A percentile compares a stretch with the other conserved stretches of the same genome.
These are phyloP conservation scores for Leccinum subrobustum DNA, from an alignment of 1,284 basidiomycete species.

Conservation along the genomic window DNA sequence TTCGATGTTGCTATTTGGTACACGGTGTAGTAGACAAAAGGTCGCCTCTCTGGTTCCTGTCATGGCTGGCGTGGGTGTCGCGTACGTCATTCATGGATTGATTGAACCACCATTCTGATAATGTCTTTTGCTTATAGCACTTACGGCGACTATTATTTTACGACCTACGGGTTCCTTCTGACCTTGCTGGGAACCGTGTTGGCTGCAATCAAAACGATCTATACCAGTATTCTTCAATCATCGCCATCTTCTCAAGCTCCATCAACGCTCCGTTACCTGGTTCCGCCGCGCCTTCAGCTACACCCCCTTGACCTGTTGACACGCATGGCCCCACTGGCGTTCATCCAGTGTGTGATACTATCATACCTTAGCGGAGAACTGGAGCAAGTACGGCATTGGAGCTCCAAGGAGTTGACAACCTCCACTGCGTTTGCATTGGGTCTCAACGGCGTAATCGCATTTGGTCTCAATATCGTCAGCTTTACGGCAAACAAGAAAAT, in stretches of 20 bases:
- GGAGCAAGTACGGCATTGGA: constrained; percentile 54
- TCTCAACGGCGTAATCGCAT: constrained; percentile 84
- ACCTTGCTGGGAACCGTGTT: constrained; percentile 87
- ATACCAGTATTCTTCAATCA: constrained; percentile 79
- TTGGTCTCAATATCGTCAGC: constrained; percentile 87
- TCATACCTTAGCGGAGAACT: constrained; percentile 82
- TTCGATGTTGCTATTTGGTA: constrained; percentile 57
- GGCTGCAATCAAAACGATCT: constrained; percentile 88
- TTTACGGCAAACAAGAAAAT: constrained; percentile 91
- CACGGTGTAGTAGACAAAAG: constrained; percentile 54
- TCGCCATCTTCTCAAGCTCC: constrained; percentile 25
- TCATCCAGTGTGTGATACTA: constrained; percentile 79
- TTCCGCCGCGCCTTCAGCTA: constrained; percentile 52
- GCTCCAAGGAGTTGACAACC: constrained; percentile 49
- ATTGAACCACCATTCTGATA: background rate
- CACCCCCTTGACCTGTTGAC: constrained; percentile 86
- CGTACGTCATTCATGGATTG: constrained; percentile 55
- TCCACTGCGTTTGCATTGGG: constrained; percentile 56
- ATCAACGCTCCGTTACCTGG: constrained; percentile 27
- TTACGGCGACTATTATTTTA: constrained; percentile 90
- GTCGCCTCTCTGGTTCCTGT: constrained; percentile 82
- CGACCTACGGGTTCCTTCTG: constrained; percentile 75
- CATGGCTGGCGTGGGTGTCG: constrained; percentile 87
- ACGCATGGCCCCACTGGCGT: constrained; percentile 85
- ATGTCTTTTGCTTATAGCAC: constrained; percentile 49